Conservation (phyloP, 192 early-diverging fungal genomes). For the Umbelopsis sp. region DNA sequence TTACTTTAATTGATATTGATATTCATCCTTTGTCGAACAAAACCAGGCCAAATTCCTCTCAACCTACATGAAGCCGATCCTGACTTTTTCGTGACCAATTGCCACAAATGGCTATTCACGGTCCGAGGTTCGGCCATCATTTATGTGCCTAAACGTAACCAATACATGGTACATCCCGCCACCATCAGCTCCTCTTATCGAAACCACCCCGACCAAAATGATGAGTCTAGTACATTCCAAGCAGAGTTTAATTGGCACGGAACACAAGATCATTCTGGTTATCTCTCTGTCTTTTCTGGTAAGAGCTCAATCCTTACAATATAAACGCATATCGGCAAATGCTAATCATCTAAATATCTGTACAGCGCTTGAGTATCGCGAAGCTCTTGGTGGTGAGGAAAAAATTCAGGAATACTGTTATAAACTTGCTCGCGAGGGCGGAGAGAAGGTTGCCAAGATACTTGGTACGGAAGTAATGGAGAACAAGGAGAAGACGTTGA, state of each 20-base stretch:
- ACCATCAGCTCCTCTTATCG: slow-evolving; percentile 47
- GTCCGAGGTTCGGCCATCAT: slow-evolving; percentile 56
- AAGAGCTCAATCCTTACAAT: background rate
- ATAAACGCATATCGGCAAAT: background rate
- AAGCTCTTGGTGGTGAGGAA: slow-evolving; percentile 62
- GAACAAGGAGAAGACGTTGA: slow-evolving; percentile 46
- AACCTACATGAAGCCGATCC: slow-evolving; percentile 53
- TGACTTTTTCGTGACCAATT: slow-evolving; percentile 72
- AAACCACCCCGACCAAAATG: slow-evolving; percentile 3
- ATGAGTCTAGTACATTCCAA: slow-evolving; percentile 39
- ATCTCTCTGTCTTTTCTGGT: slow-evolving; percentile 33
- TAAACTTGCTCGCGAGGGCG: slow-evolving; percentile 57
- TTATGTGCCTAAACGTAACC: slow-evolving; percentile 55
- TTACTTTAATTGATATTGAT: background rate
- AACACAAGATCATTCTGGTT: slow-evolving; percentile 46
- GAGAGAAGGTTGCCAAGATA: slow-evolving; percentile 57
- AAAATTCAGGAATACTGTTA: slow-evolving; percentile 59
- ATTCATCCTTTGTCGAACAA: background rate
- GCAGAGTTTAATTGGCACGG: slow-evolving; percentile 53
- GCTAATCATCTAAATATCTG: background rate
- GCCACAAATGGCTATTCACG: slow-evolving; percentile 72
- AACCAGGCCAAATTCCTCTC: slow-evolving; percentile 60
- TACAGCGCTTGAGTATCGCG: slow-evolving; percentile 39
- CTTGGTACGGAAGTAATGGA: slow-evolving; percentile 56
- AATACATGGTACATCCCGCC: slow-evolving; percentile 49